Percentiles rank a stretch among this genome's conserved stretches.
phyloP scores from a whole-genome alignment of 1,284 basidiomycete genomes.

The Gomphus sp. region DNA sequence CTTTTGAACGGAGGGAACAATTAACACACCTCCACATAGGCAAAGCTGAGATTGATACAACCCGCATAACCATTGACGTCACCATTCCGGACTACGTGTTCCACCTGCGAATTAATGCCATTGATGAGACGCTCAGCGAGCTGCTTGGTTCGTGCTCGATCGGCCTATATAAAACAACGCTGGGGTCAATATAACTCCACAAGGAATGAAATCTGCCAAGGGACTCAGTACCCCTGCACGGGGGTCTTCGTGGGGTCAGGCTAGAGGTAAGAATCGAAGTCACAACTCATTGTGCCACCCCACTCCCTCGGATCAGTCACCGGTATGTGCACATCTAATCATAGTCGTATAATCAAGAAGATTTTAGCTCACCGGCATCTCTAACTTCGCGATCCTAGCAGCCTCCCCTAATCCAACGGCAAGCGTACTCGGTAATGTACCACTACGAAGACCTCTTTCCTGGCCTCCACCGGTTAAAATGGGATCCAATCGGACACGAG shows the following conservation, averaged over 20 bases:
- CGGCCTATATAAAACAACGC: constrained; percentile 43
- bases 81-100: constrained; percentile 91
- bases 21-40: constrained; percentile 73
- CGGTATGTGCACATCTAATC: constrained; percentile 45
- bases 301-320: constrained; percentile 18
- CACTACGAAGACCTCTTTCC: constrained; percentile 91
- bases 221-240: constrained; percentile 87
- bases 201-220: neutral
- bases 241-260: constrained; percentile 43
- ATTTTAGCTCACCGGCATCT: constrained; percentile 76
- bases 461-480: constrained; percentile 96
- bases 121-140: constrained; percentile 80
- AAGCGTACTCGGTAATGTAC: constrained; percentile 86
- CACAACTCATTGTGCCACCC: constrained; percentile 5
- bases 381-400: constrained; percentile 81
- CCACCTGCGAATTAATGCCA: constrained; percentile 77
- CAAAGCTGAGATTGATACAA: constrained; percentile 93
- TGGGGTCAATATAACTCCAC: constrained; percentile 16
- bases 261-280: constrained; percentile 10
- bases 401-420: constrained; percentile 95
- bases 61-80: constrained; percentile 84
- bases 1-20: neutral
- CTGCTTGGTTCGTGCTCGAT: constrained; percentile 69
- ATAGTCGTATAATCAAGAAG: constrained; percentile 17
- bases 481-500: constrained; percentile 91